Conservation (phyloP, 805 yeast species). For the Candida ulmi region DNA sequence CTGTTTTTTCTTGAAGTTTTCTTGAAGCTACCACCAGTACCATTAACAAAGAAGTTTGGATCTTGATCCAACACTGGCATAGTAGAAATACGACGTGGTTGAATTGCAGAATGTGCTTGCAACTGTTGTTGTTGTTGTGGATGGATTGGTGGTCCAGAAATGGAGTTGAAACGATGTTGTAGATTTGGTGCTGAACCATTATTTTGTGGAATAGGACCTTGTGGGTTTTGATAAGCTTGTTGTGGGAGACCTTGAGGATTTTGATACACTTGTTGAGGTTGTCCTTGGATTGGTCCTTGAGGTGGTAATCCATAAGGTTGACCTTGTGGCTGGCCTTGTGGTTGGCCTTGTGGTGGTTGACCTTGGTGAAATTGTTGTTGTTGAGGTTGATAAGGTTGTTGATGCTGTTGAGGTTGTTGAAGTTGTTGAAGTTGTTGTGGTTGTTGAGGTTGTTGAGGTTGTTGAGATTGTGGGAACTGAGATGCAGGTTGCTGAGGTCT, state of each 20-base stretch:
- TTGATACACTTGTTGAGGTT: slow-evolving; percentile 10
- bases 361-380: background rate
- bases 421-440: slow-evolving; percentile 5
- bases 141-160: slow-evolving; percentile 1
- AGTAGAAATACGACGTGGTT: slow-evolving; percentile 22
- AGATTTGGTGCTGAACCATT: slow-evolving; percentile 2
- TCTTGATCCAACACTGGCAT: slow-evolving; percentile 15
- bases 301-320: no score
- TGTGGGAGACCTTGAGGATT: slow-evolving; percentile 9
- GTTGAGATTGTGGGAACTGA: slow-evolving; percentile 5
- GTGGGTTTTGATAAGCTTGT: slow-evolving; percentile 10
- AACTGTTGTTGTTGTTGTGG: slow-evolving; percentile 4
- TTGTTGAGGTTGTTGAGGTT: slow-evolving; percentile 11
- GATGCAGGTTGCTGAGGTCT: slow-evolving; percentile 8
- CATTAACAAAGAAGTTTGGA: slow-evolving; percentile 1
- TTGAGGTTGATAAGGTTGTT: background rate
- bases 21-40: slow-evolving; percentile 15
- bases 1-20: slow-evolving; percentile 43
- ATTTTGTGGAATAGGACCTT: background rate
- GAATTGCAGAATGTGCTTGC: slow-evolving; percentile 18
- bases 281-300: no score
- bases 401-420: slow-evolving; percentile 1
- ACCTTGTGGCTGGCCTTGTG: no score
- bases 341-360: background rate
- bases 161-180: background rate